phyloP scores from a whole-genome alignment of 75 land plant species.

The Cryptomeria japonica region DNA sequence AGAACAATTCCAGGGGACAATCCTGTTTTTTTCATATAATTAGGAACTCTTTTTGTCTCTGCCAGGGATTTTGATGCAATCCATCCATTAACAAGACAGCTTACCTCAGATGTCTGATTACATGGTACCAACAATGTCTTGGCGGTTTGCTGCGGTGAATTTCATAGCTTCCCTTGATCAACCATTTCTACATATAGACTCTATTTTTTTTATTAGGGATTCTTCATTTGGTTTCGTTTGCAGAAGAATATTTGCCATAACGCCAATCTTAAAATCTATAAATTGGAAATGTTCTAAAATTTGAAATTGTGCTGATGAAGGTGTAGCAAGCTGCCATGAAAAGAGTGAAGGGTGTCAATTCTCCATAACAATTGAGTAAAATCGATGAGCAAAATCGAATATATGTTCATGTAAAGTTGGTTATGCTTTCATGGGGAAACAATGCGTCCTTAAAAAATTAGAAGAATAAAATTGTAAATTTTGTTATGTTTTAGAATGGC shows the following conservation, averaged over 20 bases:
- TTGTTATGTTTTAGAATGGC: too few relatives aligned
- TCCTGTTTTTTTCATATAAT: constrained; percentile 26
- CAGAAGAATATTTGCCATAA: neutral
- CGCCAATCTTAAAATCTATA: neutral
- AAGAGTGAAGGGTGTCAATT: too few relatives aligned
- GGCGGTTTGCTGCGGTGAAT: neutral
- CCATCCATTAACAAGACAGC: constrained; percentile 13
- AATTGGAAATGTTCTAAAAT: neutral
- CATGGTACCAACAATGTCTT: neutral
- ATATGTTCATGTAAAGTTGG: too few relatives aligned
- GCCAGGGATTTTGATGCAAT: constrained; percentile 23
- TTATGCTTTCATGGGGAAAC: too few relatives aligned
- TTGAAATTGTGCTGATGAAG: neutral
- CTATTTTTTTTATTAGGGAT: neutral
- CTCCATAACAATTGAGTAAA: too few relatives aligned
- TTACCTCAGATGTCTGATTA: neutral
- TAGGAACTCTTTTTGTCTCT: constrained; percentile 30
- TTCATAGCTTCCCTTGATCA: neutral
- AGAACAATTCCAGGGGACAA: constrained; percentile 13
- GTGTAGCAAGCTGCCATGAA: neutral
- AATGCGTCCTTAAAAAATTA: too few relatives aligned
- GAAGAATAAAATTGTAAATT: too few relatives aligned
- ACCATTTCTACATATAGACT: neutral
- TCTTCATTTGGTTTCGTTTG: neutral
- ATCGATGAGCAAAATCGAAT: too few relatives aligned